Conservation (phyloP, 371 early-diverging fungal species). For the Mortierella sp. region DNA sequence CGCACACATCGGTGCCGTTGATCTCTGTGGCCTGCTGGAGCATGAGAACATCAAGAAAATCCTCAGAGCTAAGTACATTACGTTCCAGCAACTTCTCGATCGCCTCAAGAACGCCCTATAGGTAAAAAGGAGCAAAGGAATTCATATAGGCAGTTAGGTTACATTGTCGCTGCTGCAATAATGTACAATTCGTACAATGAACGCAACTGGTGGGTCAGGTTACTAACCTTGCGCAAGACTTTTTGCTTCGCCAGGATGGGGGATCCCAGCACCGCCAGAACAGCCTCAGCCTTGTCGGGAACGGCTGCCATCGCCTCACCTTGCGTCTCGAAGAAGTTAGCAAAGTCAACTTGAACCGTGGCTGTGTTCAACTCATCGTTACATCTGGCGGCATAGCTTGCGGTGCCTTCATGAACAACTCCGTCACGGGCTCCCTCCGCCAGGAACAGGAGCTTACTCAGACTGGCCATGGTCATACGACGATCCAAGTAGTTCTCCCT, state of each 20-base stretch:
- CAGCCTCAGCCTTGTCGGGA: slow-evolving; percentile 23
- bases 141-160: neutral
- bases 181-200: neutral
- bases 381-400: slow-evolving; percentile 26
- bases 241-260: slow-evolving; percentile 24
- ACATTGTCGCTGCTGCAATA: neutral
- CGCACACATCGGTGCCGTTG: slow-evolving; percentile 31
- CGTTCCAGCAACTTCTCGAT: slow-evolving; percentile 31
- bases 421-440: slow-evolving; percentile 23
- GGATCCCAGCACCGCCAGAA: slow-evolving; percentile 26
- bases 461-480: slow-evolving; percentile 35
- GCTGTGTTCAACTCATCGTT: slow-evolving; percentile 48
- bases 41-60: slow-evolving; percentile 49
- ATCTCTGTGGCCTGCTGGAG: slow-evolving; percentile 34
- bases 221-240: slow-evolving; percentile 27
- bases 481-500: slow-evolving; percentile 42
- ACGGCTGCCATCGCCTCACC: slow-evolving; percentile 24
- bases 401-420: slow-evolving; percentile 16
- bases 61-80: slow-evolving; percentile 37
- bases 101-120: slow-evolving; percentile 19
- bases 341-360: slow-evolving; percentile 31
- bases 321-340: slow-evolving; percentile 31
- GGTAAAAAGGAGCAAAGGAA: neutral
- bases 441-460: slow-evolving; percentile 47
- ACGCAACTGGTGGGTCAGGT: neutral